Evolutionary conservation across 371 early-diverging fungal genomes (phyloP).

Genomic region (Zopfochytrium polystomum): DNA sequence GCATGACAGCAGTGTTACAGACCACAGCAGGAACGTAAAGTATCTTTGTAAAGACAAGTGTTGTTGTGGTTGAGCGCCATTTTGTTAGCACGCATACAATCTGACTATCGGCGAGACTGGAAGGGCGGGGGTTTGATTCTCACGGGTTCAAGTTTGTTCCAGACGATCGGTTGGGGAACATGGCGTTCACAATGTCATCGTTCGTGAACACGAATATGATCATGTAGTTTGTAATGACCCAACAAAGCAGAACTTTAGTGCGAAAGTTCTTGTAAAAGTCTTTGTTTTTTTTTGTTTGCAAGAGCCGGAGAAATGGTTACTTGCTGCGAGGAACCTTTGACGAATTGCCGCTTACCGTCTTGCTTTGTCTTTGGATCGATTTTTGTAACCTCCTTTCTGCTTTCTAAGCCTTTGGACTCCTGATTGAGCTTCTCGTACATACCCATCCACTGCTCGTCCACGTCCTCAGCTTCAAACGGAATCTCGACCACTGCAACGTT

Average conservation of each 20-base stretch:
- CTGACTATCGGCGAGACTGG: no score
- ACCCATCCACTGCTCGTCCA: slow-evolving; percentile 14
- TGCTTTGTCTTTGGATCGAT: slow-evolving; percentile 49
- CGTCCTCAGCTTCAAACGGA: slow-evolving; percentile 19
- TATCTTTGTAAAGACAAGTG: slow-evolving; percentile 22
- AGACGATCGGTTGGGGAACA: slow-evolving; percentile 18
- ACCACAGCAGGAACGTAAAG: slow-evolving; percentile 37
- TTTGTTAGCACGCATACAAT: no score
- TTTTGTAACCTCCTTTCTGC: slow-evolving; percentile 44
- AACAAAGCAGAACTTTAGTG: slow-evolving; percentile 73
- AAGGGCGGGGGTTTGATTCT: slow-evolving; percentile 18
- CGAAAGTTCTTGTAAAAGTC: slow-evolving; percentile 84
- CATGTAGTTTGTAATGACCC: slow-evolving; percentile 75
- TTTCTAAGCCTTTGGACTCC: slow-evolving; percentile 57
- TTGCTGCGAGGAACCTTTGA: neutral
- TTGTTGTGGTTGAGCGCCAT: no score
- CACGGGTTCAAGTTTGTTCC: slow-evolving; percentile 6
- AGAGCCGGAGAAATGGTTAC: neutral
- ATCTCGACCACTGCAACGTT: slow-evolving; percentile 13
- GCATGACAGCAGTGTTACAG: slow-evolving; percentile 66
- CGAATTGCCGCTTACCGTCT: neutral
- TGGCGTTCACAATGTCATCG: slow-evolving; percentile 3
- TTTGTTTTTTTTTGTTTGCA: slow-evolving; percentile 33
- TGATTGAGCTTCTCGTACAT: slow-evolving; percentile 59
- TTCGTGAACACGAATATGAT: slow-evolving; percentile 58